Evolutionary conservation across 1,284 basidiomycete genomes (phyloP).

Genomic region (Cryptococcus floricola): DNA sequence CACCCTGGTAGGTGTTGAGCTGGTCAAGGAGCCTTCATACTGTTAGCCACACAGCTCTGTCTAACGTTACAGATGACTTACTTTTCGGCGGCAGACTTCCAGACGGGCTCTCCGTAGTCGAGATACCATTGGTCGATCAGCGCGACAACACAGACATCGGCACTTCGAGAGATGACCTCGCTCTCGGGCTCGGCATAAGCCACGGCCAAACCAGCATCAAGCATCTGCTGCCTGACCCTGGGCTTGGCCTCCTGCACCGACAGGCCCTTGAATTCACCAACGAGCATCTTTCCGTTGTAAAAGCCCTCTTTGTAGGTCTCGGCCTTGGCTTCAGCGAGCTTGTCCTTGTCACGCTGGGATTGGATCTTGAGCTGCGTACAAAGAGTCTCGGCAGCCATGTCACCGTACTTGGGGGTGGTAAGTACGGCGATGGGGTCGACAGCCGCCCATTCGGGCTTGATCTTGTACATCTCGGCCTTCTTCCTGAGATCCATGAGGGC

Average conservation of each 20-base stretch:
- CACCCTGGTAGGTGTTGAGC: conserved; percentile 86
- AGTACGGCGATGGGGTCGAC: conserved; percentile 86
- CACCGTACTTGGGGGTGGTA: conserved; percentile 82
- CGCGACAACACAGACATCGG: conserved; percentile 95
- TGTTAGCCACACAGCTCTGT: not conserved
- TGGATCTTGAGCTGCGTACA: conserved; percentile 91
- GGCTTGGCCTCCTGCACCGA: conserved; percentile 86
- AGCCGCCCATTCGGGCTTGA: conserved; percentile 83
- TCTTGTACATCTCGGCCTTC: conserved; percentile 95
- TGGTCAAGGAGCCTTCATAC: conserved; percentile 64
- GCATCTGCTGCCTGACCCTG: conserved; percentile 81
- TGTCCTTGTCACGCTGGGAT: conserved; percentile 89
- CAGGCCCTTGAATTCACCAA: conserved; percentile 83
- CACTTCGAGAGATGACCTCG: conserved; percentile 80
- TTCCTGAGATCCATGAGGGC: conserved; percentile 90
- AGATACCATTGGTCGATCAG: conserved; percentile 99
- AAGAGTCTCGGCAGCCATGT: conserved; percentile 83
- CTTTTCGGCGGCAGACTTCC: conserved; percentile 84
- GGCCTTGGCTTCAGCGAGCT: conserved; percentile 94
- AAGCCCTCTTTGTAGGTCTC: conserved; percentile 98
- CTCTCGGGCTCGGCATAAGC: conserved; percentile 96
- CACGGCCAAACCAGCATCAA: conserved; percentile 72
- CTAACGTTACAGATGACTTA: conserved; percentile 48
- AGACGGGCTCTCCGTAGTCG: conserved; percentile 88
- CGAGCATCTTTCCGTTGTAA: conserved; percentile 84